These are phyloP conservation scores for Rheum nobile DNA, from an alignment of 148 eudicot genomes.

Conservation along the genomic window DNA sequence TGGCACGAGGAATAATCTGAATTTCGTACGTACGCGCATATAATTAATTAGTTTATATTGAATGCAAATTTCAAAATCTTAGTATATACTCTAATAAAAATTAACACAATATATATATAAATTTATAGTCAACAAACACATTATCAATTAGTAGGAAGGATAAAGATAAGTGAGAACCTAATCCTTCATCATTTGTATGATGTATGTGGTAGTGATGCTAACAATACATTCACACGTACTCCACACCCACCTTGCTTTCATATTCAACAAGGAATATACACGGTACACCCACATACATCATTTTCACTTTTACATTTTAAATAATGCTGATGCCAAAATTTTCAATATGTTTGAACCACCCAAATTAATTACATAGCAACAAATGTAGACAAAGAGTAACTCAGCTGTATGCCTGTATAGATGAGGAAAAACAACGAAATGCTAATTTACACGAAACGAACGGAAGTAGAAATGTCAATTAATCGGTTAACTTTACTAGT, in stretches of 20 bases:
- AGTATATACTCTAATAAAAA: too few relatives aligned
- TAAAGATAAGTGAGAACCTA: neutral
- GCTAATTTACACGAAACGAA: too few relatives aligned
- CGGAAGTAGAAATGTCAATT: slow-evolving; percentile 12
- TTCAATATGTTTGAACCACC: neutral
- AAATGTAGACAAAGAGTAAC: neutral
- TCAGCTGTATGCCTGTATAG: neutral
- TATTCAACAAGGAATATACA: neutral
- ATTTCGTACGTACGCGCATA: too few relatives aligned
- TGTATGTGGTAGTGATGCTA: neutral
- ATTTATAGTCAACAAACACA: neutral
- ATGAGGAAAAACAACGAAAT: neutral
- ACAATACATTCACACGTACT: neutral
- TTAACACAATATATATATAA: too few relatives aligned
- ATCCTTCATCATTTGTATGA: neutral
- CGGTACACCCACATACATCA: too few relatives aligned
- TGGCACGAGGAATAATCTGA: too few relatives aligned
- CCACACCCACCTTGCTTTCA: slow-evolving; percentile 4
- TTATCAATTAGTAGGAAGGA: neutral
- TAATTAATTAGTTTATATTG: too few relatives aligned
- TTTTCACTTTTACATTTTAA: too few relatives aligned
- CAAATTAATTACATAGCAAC: neutral
- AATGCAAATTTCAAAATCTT: too few relatives aligned
- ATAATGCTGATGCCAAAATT: too few relatives aligned
- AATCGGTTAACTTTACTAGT: slow-evolving; percentile 13